A percentile compares a stretch with the other conserved stretches of the same genome.
These are phyloP conservation scores for Aureobasidium sp. DNA, from an alignment of 2,329 filamentous ascomycete species.

Conservation along the genomic window DNA sequence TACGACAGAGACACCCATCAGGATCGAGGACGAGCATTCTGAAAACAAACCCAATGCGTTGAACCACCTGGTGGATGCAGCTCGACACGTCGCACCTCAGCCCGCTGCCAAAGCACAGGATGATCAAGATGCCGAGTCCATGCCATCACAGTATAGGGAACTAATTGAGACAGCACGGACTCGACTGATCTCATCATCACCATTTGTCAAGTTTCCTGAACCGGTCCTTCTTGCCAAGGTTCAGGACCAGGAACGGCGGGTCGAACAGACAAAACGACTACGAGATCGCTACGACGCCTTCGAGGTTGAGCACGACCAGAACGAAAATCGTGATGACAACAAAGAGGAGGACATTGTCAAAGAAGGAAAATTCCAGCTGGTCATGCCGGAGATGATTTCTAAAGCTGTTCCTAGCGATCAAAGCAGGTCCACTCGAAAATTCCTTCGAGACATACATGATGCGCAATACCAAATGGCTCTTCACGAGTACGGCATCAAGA, in stretches of 20 bases:
- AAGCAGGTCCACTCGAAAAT: conserved; percentile 82
- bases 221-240: conserved; percentile 90
- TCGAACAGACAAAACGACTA: conserved; percentile 74
- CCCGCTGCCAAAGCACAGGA: neutral
- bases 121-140: conserved; percentile 33
- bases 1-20: neutral
- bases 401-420: conserved; percentile 77
- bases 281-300: conserved; percentile 59
- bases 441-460: conserved; percentile 89
- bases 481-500: conserved; percentile 90
- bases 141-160: conserved; percentile 87
- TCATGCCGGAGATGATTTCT: conserved; percentile 93
- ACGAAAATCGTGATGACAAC: conserved; percentile 36
- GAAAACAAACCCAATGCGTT: neutral
- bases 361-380: conserved; percentile 67
- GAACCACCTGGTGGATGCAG: conserved; percentile 13
- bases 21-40: neutral
- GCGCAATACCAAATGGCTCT: conserved; percentile 94
- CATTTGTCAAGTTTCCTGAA: conserved; percentile 91
- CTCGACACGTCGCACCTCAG: conserved; percentile 13
- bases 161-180: conserved; percentile 91
- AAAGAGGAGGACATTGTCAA: conserved; percentile 27
- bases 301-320: conserved; percentile 39
- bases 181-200: conserved; percentile 87
- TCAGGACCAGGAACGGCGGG: conserved; percentile 77